Percentiles rank a stretch among this genome's conserved stretches.
Conservation (phyloP, 2,329 filamentous ascomycete genomes). For the Alternaria sp. region DNA sequence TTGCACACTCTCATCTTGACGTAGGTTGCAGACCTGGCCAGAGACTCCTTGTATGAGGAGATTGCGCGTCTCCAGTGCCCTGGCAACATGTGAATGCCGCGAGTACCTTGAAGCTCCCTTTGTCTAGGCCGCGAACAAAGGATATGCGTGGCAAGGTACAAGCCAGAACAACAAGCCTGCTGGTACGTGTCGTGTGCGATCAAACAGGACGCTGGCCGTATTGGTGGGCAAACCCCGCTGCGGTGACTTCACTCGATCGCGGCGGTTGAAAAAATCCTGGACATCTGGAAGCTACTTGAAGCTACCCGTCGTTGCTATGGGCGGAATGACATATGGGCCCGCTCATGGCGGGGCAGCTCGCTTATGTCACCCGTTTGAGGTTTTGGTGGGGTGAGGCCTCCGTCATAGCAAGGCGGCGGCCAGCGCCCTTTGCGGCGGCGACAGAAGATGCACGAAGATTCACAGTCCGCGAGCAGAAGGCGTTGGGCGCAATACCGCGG, state of each 20-base stretch:
- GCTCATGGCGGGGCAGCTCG: slow-evolving; percentile 20
- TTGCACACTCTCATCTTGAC: not conserved
- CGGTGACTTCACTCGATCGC: not conserved
- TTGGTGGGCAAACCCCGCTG: not conserved
- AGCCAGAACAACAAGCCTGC: not conserved
- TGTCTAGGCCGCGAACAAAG: not conserved
- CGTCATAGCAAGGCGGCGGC: slow-evolving; percentile 17
- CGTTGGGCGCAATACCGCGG: not conserved
- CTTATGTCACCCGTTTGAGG: slow-evolving; percentile 15
- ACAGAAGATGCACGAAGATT: slow-evolving; percentile 6
- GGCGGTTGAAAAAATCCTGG: not conserved
- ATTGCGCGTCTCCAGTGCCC: not conserved
- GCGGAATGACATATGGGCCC: slow-evolving; percentile 6
- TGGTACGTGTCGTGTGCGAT: not conserved
- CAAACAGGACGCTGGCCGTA: not conserved
- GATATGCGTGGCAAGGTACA: not conserved
- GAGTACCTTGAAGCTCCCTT: not conserved
- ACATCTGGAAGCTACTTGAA: slow-evolving; percentile 14
- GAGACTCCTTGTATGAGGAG: not conserved
- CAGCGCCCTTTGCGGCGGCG: slow-evolving; percentile 1
- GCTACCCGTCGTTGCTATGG: slow-evolving; percentile 5
- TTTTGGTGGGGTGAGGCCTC: slow-evolving; percentile 18
- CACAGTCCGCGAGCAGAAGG: not conserved
- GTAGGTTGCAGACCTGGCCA: not conserved
- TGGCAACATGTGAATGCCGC: not conserved